phyloP scores from a whole-genome alignment of 768 basidiomycete species.

The Coprinopsis marcescibilis region DNA sequence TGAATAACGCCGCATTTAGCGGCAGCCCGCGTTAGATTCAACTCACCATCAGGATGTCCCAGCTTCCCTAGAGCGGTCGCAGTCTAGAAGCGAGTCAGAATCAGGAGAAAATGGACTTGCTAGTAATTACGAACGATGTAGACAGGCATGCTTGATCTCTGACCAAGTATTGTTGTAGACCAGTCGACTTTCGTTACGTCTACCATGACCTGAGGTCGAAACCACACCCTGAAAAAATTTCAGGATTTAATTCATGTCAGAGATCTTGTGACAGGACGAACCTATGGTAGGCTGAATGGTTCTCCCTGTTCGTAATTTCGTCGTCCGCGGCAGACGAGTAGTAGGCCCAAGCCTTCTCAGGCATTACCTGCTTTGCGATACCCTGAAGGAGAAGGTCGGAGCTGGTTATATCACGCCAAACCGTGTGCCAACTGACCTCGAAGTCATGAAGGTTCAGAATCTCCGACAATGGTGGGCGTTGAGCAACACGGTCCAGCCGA shows the following conservation, averaged over 20 bases:
- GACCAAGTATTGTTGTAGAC: conserved; percentile 78
- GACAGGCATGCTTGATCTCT: conserved; percentile 67
- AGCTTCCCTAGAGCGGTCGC: conserved; percentile 93
- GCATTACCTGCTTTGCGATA: conserved; percentile 76
- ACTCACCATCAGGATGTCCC: conserved; percentile 92
- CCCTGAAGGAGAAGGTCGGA: conserved; percentile 37
- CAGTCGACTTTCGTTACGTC: conserved; percentile 85
- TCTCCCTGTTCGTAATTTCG: conserved; percentile 86
- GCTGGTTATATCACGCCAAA: not conserved
- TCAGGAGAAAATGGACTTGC: not conserved
- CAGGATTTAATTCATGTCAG: conserved; percentile 6
- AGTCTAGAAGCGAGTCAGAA: conserved; percentile 25
- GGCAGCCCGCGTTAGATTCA: conserved; percentile 85
- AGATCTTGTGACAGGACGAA: conserved; percentile 18
- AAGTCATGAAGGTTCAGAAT: conserved; percentile 93
- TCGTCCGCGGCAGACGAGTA: conserved; percentile 97
- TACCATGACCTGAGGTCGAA: conserved; percentile 79
- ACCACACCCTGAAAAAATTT: conserved; percentile 63
- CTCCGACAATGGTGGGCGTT: conserved; percentile 68
- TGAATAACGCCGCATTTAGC: conserved; percentile 56
- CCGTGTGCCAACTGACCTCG: conserved; percentile 51
- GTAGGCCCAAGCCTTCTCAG: conserved; percentile 92
- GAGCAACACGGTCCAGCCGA: conserved; percentile 53
- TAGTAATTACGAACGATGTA: conserved; percentile 35
- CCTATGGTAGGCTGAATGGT: conserved; percentile 90